A percentile compares a stretch with the other conserved stretches of the same genome.
phyloP scores from a whole-genome alignment of 2,329 filamentous ascomycete species.

The Cercospora brassicicola region DNA sequence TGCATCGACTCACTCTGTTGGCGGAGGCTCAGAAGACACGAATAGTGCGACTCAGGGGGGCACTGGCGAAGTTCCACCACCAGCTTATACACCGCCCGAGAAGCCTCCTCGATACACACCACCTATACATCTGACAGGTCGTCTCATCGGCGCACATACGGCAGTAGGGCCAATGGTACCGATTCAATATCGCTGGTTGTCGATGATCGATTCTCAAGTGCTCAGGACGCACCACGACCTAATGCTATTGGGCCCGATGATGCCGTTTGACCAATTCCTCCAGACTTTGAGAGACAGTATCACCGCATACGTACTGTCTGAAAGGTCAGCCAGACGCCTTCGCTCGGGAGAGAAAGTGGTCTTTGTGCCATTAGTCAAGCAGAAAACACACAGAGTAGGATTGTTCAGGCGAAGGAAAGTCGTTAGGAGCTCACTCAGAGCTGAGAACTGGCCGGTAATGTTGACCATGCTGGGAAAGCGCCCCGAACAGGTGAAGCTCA shows the following conservation, averaged over 20 bases:
- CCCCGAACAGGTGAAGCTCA: slow-evolving; percentile 2
- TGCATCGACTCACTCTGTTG: neutral
- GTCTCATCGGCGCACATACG: neutral
- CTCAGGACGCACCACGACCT: neutral
- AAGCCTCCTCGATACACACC: neutral
- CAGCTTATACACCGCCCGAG: neutral
- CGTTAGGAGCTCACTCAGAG: neutral
- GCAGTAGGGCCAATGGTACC: neutral
- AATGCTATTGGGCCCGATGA: neutral
- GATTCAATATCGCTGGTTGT: neutral
- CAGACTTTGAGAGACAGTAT: neutral
- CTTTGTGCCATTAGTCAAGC: neutral
- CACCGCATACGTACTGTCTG: neutral
- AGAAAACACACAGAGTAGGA: neutral
- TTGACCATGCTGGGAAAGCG: neutral
- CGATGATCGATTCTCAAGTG: slow-evolving; percentile 3
- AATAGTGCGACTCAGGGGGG: neutral
- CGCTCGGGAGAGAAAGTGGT: neutral
- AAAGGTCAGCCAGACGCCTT: neutral
- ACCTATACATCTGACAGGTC: neutral
- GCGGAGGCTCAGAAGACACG: neutral
- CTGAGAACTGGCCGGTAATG: neutral
- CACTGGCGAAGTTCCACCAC: neutral
- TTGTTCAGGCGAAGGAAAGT: neutral
- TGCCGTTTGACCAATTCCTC: slow-evolving; percentile 1